A percentile compares a stretch with the other conserved stretches of the same genome.
These are phyloP conservation scores for Aureobasidium sp. DNA, from an alignment of 2,329 filamentous ascomycete genomes.

Conservation along the genomic window DNA sequence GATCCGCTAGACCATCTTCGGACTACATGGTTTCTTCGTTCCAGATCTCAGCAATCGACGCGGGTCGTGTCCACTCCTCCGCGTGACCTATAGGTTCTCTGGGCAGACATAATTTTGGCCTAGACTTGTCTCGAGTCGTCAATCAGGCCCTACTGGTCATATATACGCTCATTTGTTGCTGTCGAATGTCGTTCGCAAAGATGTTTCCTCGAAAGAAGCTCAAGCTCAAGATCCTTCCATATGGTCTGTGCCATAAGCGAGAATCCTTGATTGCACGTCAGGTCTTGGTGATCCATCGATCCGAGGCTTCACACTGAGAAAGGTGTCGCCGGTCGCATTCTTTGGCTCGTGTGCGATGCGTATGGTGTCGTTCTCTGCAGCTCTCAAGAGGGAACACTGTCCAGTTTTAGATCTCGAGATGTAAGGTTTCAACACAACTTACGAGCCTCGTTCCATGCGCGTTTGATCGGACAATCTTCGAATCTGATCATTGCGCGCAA, in stretches of 20 bases:
- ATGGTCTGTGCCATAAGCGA: constrained; percentile 7
- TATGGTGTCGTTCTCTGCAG: not conserved
- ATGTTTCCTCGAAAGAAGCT: not conserved
- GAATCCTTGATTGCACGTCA: constrained; percentile 8
- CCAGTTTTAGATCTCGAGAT: not conserved
- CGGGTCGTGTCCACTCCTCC: not conserved
- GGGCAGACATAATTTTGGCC: not conserved
- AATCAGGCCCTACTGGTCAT: not conserved
- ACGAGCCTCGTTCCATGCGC: not conserved
- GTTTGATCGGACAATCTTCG: not conserved
- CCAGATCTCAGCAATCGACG: not conserved
- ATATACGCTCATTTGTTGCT: not conserved
- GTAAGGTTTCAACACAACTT: not conserved
- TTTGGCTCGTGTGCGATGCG: not conserved
- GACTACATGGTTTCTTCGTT: not conserved
- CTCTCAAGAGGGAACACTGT: not conserved
- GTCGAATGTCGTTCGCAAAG: not conserved
- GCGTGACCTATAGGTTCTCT: not conserved
- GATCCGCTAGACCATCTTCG: not conserved
- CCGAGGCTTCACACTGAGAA: not conserved
- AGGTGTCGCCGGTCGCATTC: not conserved
- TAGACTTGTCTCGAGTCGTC: not conserved
- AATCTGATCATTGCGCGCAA: not conserved
- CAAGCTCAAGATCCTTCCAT: constrained; percentile 7
- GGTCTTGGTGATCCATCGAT: constrained; percentile 1